These are phyloP conservation scores for Marsdenia floribunda DNA, from an alignment of 257 asterid genomes.

Conservation along the genomic window DNA sequence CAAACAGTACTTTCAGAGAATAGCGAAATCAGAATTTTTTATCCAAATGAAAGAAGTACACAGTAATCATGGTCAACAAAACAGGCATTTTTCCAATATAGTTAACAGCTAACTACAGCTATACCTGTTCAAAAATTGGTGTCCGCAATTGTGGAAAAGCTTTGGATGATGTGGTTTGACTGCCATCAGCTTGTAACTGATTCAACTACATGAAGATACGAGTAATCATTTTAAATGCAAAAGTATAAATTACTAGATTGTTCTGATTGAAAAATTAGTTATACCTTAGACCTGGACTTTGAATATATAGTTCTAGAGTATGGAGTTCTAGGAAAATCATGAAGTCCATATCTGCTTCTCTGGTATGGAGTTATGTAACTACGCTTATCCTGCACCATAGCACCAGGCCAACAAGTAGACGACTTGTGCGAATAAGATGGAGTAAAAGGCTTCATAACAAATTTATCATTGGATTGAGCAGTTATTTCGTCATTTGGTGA, in stretches of 20 bases:
- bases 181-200: conserved; percentile 50
- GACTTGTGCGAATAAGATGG: conserved; percentile 59
- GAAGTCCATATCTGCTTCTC: conserved; percentile 51
- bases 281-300: conserved; percentile 66
- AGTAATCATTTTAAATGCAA: conserved; percentile 15
- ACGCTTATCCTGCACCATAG: conserved; percentile 49
- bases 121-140: conserved; percentile 56
- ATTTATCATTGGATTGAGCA: conserved; percentile 38
- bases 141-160: conserved; percentile 48
- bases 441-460: conserved; percentile 38
- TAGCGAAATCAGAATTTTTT: neutral
- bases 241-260: neutral
- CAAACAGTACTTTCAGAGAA: neutral
- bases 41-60: neutral
- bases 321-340: conserved; percentile 82
- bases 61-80: neutral
- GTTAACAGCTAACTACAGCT: conserved; percentile 1
- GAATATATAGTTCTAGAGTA: conserved; percentile 62
- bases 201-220: conserved; percentile 21
- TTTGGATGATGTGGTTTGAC: conserved; percentile 34
- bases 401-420: conserved; percentile 79
- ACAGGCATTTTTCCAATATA: neutral
- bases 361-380: conserved; percentile 64
- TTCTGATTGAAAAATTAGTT: conserved; percentile 1
- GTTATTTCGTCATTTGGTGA: conserved; percentile 33